phyloP scores from a whole-genome alignment of 2,329 filamentous ascomycete genomes.

The Sphaerulina populicola region DNA sequence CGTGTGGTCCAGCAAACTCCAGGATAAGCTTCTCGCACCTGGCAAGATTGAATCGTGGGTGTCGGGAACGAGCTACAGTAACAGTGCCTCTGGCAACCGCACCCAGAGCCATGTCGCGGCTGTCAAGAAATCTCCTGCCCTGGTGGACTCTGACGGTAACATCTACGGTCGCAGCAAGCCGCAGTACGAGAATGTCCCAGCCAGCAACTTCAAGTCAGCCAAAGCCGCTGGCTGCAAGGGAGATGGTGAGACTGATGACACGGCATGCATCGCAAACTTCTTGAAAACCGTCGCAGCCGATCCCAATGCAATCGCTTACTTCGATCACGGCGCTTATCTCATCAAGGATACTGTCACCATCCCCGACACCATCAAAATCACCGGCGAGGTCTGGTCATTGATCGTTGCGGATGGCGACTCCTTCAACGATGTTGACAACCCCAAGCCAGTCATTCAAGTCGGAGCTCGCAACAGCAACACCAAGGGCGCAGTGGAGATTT shows the following conservation, averaged over 20 bases:
- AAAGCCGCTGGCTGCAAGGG: constrained; percentile 75
- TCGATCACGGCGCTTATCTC: constrained; percentile 56
- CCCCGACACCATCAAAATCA: constrained; percentile 62
- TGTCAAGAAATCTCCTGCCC: constrained; percentile 44
- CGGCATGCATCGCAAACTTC: constrained; percentile 68
- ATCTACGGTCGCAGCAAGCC: constrained; percentile 82
- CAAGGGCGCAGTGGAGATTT: constrained; percentile 73
- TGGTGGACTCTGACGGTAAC: constrained; percentile 57
- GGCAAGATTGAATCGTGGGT: constrained; percentile 64
- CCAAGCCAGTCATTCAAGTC: constrained; percentile 76
- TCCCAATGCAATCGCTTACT: constrained; percentile 52
- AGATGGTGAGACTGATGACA: constrained; percentile 82
- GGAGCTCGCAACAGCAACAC: constrained; percentile 60
- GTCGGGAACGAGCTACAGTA: constrained; percentile 67
- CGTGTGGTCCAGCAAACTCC: constrained; percentile 49
- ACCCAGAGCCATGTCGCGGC: constrained; percentile 9
- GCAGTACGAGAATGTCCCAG: constrained; percentile 64
- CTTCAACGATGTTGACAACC: constrained; percentile 68
- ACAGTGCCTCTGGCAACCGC: constrained; percentile 35
- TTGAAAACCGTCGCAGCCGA: constrained; percentile 55
- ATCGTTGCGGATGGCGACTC: constrained; percentile 69
- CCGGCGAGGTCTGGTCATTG: constrained; percentile 83
- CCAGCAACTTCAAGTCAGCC: constrained; percentile 70
- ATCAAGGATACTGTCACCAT: constrained; percentile 53
- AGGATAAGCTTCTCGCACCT: constrained; percentile 58